A percentile compares a stretch with the other conserved stretches of the same genome.
Conservation (phyloP, 345 rosid species). For the Gossypium turneri region DNA sequence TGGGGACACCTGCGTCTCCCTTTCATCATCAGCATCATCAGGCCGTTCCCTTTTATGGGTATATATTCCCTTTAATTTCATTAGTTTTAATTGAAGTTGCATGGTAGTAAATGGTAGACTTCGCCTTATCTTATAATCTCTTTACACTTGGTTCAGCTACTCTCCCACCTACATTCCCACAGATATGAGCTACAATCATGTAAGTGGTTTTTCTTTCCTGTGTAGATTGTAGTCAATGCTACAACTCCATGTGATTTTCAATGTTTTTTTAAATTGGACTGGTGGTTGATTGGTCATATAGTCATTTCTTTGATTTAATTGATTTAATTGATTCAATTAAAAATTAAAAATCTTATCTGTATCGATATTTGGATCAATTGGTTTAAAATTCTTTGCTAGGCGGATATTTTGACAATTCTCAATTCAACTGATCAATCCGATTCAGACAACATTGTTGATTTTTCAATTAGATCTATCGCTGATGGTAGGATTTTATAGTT, state of each 20-base stretch:
- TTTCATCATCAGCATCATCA: slow-evolving; percentile 63
- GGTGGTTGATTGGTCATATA: no score
- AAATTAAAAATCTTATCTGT: no score
- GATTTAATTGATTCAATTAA: no score
- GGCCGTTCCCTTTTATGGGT: slow-evolving; percentile 79
- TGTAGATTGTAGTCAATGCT: no score
- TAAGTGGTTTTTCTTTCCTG: slow-evolving; percentile 25
- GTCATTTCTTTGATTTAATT: no score
- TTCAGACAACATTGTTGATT: no score
- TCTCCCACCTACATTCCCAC: slow-evolving; percentile 64
- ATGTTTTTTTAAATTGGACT: no score
- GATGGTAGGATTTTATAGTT: background rate
- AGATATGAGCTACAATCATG: slow-evolving; percentile 63
- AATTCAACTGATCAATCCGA: no score
- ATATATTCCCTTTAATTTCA: background rate
- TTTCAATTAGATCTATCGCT: background rate
- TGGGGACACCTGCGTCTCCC: slow-evolving; percentile 39
- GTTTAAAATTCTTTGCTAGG: rapidly evolving
- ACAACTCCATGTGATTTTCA: no score
- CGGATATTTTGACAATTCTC: no score
- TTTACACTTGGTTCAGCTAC: slow-evolving; percentile 43
- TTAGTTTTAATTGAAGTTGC: slow-evolving; percentile 6
- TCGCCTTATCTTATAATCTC: background rate
- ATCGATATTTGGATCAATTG: no score
- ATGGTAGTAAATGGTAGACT: background rate